Conservation (phyloP, 2,329 filamentous ascomycete species). For the Bipolaris gigantea region DNA sequence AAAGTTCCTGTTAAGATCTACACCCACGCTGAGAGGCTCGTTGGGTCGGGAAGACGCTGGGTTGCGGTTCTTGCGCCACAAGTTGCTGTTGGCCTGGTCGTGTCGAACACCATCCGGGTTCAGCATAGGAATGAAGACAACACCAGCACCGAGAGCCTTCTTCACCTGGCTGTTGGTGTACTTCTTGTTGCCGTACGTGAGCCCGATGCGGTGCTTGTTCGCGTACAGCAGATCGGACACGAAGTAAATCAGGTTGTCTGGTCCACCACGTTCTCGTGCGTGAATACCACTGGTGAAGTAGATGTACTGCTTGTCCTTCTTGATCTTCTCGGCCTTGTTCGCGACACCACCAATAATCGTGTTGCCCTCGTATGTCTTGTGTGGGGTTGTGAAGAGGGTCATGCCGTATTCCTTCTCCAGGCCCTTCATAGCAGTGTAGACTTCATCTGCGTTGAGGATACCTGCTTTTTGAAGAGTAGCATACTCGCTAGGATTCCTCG, state of each 20-base stretch:
- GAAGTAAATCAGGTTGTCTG: conserved; percentile 62
- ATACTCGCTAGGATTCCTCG: conserved; percentile 38
- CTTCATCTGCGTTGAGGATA: conserved; percentile 52
- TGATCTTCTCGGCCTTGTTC: conserved; percentile 50
- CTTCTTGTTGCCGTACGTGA: conserved; percentile 56
- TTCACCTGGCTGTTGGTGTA: conserved; percentile 58
- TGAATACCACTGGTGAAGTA: conserved; percentile 60
- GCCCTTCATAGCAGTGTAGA: conserved; percentile 50
- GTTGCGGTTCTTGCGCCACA: conserved; percentile 46
- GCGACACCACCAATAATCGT: conserved; percentile 45
- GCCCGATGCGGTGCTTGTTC: conserved; percentile 52
- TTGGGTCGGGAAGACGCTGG: conserved; percentile 35
- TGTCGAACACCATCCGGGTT: conserved; percentile 39
- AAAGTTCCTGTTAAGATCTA: conserved; percentile 46
- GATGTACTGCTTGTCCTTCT: conserved; percentile 51
- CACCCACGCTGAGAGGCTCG: conserved; percentile 24
- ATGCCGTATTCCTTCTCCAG: conserved; percentile 50
- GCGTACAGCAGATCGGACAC: conserved; percentile 60
- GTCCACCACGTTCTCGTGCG: conserved; percentile 61
- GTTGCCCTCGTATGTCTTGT: conserved; percentile 49
- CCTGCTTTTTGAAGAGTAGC: conserved; percentile 38
- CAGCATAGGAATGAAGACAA: conserved; percentile 52
- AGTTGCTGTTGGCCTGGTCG: conserved; percentile 34
- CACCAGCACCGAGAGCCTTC: conserved; percentile 55
- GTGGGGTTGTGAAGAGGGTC: conserved; percentile 48